phyloP scores from a whole-genome alignment of 192 early-diverging fungal genomes.

The Backusella morwellensis region DNA sequence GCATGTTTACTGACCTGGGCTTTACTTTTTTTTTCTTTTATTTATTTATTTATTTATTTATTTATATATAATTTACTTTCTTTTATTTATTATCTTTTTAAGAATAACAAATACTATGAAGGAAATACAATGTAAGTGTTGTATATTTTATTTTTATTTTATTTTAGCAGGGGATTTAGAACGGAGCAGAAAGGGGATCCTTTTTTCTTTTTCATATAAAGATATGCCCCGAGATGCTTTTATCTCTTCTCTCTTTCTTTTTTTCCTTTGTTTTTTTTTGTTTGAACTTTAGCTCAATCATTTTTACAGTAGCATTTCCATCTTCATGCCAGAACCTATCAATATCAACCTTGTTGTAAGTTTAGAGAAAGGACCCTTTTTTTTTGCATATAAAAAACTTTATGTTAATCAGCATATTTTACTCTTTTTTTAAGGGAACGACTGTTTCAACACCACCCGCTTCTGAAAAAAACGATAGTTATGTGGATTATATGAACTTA shows the following conservation, averaged over 20 bases:
- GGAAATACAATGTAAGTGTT: slow-evolving; percentile 25
- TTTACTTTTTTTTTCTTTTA: neutral
- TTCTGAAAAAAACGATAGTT: slow-evolving; percentile 21
- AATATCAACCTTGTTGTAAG: neutral
- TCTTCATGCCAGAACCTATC: neutral
- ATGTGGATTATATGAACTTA: slow-evolving; percentile 66
- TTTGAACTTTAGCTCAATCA: neutral
- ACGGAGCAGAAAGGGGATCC: slow-evolving; percentile 8
- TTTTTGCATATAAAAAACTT: slow-evolving; percentile 10
- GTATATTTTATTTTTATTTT: neutral
- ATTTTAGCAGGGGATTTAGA: neutral
- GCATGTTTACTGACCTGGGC: neutral
- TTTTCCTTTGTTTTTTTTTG: neutral
- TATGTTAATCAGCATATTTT: neutral
- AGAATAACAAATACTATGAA: slow-evolving; percentile 13
- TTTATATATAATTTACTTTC: neutral
- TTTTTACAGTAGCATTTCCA: neutral
- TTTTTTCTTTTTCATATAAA: neutral
- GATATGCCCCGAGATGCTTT: neutral
- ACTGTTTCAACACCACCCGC: neutral
- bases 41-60: neutral
- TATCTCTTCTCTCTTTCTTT: neutral
- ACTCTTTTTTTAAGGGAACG: neutral
- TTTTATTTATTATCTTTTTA: neutral
- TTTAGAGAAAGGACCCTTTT: neutral